These are phyloP conservation scores for Neoascochyta sp. DNA, from an alignment of 2,329 filamentous ascomycete genomes.

Conservation along the genomic window DNA sequence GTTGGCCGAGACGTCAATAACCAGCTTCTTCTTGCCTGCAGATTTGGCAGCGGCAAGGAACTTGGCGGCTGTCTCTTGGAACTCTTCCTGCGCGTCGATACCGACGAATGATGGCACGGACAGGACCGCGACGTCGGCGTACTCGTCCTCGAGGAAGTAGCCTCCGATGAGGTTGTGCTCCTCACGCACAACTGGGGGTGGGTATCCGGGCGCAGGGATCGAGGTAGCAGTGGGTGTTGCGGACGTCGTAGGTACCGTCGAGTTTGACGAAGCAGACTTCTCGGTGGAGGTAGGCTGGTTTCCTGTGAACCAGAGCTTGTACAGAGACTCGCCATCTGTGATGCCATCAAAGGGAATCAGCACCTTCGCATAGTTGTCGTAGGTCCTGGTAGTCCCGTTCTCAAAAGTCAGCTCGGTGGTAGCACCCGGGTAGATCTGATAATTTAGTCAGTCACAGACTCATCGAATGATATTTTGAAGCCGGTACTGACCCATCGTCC, in stretches of 20 bases:
- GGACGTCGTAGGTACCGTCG: constrained; percentile 5
- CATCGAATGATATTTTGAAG: not conserved
- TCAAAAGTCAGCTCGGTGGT: constrained; percentile 45
- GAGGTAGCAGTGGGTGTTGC: constrained; percentile 18
- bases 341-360: constrained; percentile 42
- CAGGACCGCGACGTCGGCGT: constrained; percentile 47
- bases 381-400: constrained; percentile 43
- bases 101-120: constrained; percentile 44
- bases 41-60: constrained; percentile 45
- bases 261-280: constrained; percentile 11
- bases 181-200: constrained; percentile 43
- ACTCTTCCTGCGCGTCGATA: constrained; percentile 28
- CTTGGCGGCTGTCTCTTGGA: constrained; percentile 42
- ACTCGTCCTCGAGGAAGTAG: constrained; percentile 46
- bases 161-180: constrained; percentile 45
- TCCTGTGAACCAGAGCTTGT: constrained; percentile 35
- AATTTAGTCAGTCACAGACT: not conserved
- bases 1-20: constrained; percentile 58
- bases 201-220: constrained; percentile 43
- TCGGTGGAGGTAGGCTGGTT: constrained; percentile 17
- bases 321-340: constrained; percentile 42
- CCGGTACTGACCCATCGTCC: constrained; percentile 29
- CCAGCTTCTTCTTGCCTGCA: constrained; percentile 56
- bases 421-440: constrained; percentile 42
- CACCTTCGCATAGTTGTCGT: constrained; percentile 45